Evolutionary conservation across 2,329 filamentous ascomycete species (phyloP), one percentile per base, ranked within the genome.

Genomic region (Fusarium begoniae): DNA sequence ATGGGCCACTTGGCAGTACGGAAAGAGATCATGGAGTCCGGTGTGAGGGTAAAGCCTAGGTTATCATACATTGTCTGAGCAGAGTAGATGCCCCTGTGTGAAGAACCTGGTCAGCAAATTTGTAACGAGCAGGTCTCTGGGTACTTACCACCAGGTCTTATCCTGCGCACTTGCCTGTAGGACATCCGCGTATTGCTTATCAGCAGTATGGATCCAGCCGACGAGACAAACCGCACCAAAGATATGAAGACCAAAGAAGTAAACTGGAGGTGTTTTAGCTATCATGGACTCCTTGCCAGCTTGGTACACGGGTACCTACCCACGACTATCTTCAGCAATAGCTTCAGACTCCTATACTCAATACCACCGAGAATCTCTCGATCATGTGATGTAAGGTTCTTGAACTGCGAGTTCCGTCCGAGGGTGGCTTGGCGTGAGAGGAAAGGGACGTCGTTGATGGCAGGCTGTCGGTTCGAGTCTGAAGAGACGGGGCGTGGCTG

Each of bases 11-110:
- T 80, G 0, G 86, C 84, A 41, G 84, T 83, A 32, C 81, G 82
- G 71, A 88, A 88, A 2, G 80, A 81, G 15, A 86, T 78, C 85
- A 88, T 88, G 7, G 87, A 89, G 63, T 88, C 86, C 0, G 88
- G 86, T 0, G 87, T 87, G 6, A 90, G 81, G 0, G 63, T 65
- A 6, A 88, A 85, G 17, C 88, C 88, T 2, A 89, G 82, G 66
- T 89, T 89, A 58, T 84, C 79, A 20, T 84, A 77, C 81, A 87
- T 87, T 0, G 87, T 88, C 65, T 87, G 85, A 1, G 86, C 80
- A 0, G 86, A 85, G 75, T 85, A 88, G 43, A 87, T 81, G 7
- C 82, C 84, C 85, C 85, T 85, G 6, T 5, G 11, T n/a, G 3
- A 26, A 9, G 17, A 57, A 6, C 8, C 15, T 20, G 8, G 10